phyloP scores from a whole-genome alignment of 441 rosid genomes.

The Metrosideros polymorpha region DNA sequence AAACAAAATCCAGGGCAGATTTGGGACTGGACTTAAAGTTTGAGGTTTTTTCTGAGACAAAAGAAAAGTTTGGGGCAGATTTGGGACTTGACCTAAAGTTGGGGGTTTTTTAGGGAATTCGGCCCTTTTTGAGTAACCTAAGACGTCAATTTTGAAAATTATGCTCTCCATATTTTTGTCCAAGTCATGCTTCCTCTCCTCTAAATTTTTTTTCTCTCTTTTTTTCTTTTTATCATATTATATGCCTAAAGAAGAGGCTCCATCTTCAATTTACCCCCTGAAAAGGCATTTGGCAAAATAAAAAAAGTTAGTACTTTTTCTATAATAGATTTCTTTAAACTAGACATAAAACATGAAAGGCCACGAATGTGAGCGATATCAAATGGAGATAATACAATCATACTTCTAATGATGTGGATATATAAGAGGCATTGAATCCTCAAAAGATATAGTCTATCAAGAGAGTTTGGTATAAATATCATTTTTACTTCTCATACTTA shows the following conservation, averaged over 20 bases:
- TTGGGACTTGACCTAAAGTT: too few species aligned
- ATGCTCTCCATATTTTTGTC: background rate
- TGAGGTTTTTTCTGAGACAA: too few species aligned
- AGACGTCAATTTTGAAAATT: background rate
- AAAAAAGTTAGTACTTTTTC: background rate
- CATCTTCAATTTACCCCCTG: background rate
- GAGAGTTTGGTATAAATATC: rapidly evolving
- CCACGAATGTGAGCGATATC: background rate
- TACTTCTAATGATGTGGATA: background rate
- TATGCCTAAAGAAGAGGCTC: background rate
- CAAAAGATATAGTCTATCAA: background rate
- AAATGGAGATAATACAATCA: background rate
- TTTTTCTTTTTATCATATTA: background rate
- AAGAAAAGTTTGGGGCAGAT: too few species aligned
- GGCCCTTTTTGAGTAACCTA: background rate
- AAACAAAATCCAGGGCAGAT: too few species aligned
- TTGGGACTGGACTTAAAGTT: too few species aligned
- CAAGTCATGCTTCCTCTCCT: background rate
- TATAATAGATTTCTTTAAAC: background rate
- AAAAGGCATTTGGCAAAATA: background rate
- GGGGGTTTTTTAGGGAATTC: too few species aligned
- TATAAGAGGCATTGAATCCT: background rate
- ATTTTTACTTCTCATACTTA: background rate
- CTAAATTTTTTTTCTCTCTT: background rate
- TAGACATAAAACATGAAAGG: background rate